Evolutionary conservation across 140 eudicot species (phyloP), one percentile per base, ranked within the genome.

Genomic region (Eryngium alpinum): DNA sequence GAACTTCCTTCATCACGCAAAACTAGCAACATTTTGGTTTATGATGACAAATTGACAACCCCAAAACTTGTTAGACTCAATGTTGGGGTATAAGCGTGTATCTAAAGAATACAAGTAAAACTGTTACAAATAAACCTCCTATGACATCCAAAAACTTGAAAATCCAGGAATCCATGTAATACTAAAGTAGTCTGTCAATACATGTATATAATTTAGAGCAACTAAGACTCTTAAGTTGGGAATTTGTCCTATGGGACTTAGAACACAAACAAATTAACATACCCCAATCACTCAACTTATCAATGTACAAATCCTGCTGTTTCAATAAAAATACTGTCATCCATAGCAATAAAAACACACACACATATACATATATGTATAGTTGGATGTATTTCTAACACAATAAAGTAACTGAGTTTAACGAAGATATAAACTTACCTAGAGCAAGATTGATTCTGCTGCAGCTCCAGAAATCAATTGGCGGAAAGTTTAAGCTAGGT

Each of bases 401-500:
- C 46, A 38, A 38, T n/a, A 38, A 38, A 38, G 46, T 38, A 38
- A 38, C 7, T 38, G 46, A 7, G 46, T 38, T 38, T 38, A 2
- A 38, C 46, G 5, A 38, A 38, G 46, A 38, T 2, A 38, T 7
- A 38, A 57, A 57, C 67, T 24, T 60, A 60, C 67, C 67, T 1
- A 22, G 63, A 22, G 66, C 9, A 59, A 22, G 66, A 22, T 22
- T 59, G 66, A n/a, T 57, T 38, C 46, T 9, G 65, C n/a, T 0
- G 67, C 25, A 62, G 18, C 32, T 57, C 25, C 18, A 57, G 10
- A 57, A 57, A 6, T 57, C 10, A 57, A 57, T 17, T 57, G 65
- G n/a, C n/a, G n/a, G 65, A 57, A 28, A 38, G 72, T 66, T 66
- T 66, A 66, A 66, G 72, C 72, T 66, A 66, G 72, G 72, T 32